Evolutionary conservation across 1,139 yeast species (phyloP), one percentile per base, ranked within the genome.

Genomic region (Taiozyma sp.): DNA sequence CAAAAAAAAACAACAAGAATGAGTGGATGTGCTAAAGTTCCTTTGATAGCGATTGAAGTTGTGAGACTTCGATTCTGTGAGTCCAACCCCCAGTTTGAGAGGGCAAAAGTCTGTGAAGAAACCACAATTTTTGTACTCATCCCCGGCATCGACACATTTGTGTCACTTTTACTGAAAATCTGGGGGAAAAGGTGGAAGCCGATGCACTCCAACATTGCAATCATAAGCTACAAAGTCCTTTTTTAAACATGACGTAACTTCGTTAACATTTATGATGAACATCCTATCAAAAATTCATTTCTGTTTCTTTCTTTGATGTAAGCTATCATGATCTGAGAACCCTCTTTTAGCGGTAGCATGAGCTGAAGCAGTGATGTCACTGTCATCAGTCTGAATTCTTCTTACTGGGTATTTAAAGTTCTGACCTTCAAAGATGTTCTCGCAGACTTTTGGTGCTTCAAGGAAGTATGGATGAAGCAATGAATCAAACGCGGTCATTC

Each of bases 401-500:
- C 96, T 72, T 46, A 79, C 79, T 4, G 95, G 93, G 61, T 87
- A 87, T 57, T 80, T 82, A 62, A 80, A 74, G 43, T 70, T 74
- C 49, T 82, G 72, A 1, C 84, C 86, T 53, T 82, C 86, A 66
- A 87, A 86, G 2, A 89, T 87, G 62, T 88, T 87, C 41, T 79
- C 83, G 27, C 77, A 72, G 0, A 89, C 91, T 52, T 79, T 78
- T 1, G 95, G 92, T 12, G 75, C 73, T 54, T 81, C 87, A 43
- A 76, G 62, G 65, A 95, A 93, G 72, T 85, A 93, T 8, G 81
- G 81, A 67, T 93, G 96, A 12, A 79, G 67, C 52, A 93, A 68
- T 0, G 97, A 88, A 53, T 80, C 83, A 46, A 78, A 77, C 0
- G 97, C 96, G 24, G 90, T 84, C 34, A 87, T 69, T 53, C 99